Conservation (phyloP, 306 rosid species). For the Fragaria vesca region DNA sequence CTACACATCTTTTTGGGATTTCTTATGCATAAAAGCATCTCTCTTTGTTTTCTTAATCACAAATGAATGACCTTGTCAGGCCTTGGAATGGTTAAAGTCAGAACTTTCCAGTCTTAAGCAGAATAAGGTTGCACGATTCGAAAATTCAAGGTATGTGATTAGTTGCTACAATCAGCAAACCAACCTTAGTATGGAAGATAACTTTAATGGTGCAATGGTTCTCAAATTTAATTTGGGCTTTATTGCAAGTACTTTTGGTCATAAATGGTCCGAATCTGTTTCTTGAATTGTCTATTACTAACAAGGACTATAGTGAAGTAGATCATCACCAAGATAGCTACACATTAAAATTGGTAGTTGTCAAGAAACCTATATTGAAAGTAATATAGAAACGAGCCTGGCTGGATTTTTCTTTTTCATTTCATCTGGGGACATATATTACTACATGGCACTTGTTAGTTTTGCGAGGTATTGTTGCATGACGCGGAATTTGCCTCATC, state of each 20-base stretch:
- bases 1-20: not conserved
- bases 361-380: not conserved
- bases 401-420: not conserved
- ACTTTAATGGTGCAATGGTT: not conserved
- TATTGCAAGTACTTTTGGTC: not conserved
- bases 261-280: not conserved
- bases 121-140: constrained; percentile 89
- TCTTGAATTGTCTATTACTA: not conserved
- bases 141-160: constrained; percentile 36
- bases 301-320: not conserved
- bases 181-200: not conserved
- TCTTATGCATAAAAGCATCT: not conserved
- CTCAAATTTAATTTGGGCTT: no score
- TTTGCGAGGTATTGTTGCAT: no score
- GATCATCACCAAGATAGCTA: not conserved
- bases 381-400: not conserved
- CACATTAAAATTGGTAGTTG: not conserved
- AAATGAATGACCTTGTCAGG: constrained; percentile 50
- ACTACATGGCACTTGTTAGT: no score
- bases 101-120: constrained; percentile 72
- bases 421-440: not conserved
- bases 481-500: no score
- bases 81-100: constrained; percentile 75
- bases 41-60: constrained; percentile 18
- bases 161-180: no score